Base-by-base conservation (phyloP, 441 rosid genomes). In the Mallotus japonicus region DNA sequence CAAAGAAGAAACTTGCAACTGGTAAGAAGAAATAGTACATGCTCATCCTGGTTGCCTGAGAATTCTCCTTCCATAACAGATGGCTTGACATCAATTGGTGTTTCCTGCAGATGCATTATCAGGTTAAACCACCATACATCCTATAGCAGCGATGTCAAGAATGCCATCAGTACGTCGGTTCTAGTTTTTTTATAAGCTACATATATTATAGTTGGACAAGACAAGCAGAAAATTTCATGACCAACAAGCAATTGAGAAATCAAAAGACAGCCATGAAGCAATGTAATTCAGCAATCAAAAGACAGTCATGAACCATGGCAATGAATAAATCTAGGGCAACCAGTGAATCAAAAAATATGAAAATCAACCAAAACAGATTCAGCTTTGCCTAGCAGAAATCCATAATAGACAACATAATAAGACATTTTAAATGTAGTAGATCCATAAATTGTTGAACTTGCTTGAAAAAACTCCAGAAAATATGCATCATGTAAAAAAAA, bases 71-170 rank as follows among this genome's bases (percentile, higher is more conserved):
- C 89, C 67, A 69, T 64, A 56, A 85, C 66, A 50, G 83, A 70
- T 68, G 90, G 92, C 78, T 87, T 90, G 65, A 87, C 80, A 70
- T 88, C 92, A 67, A 72, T 44, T 15, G 85, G 84, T 40, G 89
- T 83, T 79, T 80, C 89, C 92, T 90, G 84, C 56, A 74, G n/a
- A 78, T 54, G 55, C 83, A 76, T 53, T 62, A 53, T 65, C 51
- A 71, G 51, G 20, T 74, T 62, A 63, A 76, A 70, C 28, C 65
- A 75, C 58, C 65, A 60, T 22, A 13, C 46, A 77, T 64, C 70
- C 58, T 55, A 62, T 19, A 50, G 51, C 69, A 73, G 17, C 34
- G 55, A 53, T 11, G 47, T 9, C 32, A 50, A 32, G 13, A 67
- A 32, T 10, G 46, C 46, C 8, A 47, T 40, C 46, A 50, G 11